A percentile compares a stretch with the other conserved stretches of the same genome.
phyloP scores from a whole-genome alignment of 1,139 yeast species.

The Wickerhamomyces sp. region DNA sequence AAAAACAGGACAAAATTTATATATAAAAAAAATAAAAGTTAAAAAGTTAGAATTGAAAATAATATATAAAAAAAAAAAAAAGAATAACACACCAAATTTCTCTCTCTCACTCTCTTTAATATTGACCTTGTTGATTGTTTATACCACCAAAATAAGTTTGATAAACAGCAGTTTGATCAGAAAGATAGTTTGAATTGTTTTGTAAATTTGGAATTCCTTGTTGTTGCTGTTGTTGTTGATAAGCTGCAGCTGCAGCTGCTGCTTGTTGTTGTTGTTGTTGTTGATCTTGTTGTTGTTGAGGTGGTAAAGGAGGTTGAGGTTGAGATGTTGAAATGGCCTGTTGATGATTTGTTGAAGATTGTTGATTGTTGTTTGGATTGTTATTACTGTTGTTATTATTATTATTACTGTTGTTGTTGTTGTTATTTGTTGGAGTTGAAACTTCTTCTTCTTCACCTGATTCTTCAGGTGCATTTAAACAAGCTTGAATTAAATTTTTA shows the following conservation, averaged over 20 bases:
- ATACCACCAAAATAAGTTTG: conserved; percentile 58
- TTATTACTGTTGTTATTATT: too few species aligned
- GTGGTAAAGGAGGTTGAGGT: conserved; percentile 21
- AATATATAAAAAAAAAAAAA: too few species aligned
- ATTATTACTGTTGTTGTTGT: too few species aligned
- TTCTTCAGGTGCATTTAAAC: conserved; percentile 89
- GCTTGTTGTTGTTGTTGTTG: conserved; percentile 18
- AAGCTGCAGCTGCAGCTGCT: conserved; percentile 6
- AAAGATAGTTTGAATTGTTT: conserved; percentile 46
- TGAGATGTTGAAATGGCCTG: conserved; percentile 13
- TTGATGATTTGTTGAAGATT: too few species aligned
- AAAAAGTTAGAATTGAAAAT: too few species aligned
- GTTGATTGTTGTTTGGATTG: too few species aligned
- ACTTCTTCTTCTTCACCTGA: conserved; percentile 55
- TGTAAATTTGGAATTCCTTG: conserved; percentile 31
- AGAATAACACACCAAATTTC: too few species aligned
- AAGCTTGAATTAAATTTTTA: conserved; percentile 92
- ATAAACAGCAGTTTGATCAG: conserved; percentile 48
- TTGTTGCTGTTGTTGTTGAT: conserved; percentile 19
- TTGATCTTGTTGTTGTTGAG: conserved; percentile 28
- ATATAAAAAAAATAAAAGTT: too few species aligned
- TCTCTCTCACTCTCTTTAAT: conserved; percentile 3
- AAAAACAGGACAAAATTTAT: too few species aligned
- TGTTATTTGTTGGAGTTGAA: conserved; percentile 21
- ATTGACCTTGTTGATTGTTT: conserved; percentile 42